Conservation (phyloP, 257 asterid genomes). For the Nemophila menziesii region DNA sequence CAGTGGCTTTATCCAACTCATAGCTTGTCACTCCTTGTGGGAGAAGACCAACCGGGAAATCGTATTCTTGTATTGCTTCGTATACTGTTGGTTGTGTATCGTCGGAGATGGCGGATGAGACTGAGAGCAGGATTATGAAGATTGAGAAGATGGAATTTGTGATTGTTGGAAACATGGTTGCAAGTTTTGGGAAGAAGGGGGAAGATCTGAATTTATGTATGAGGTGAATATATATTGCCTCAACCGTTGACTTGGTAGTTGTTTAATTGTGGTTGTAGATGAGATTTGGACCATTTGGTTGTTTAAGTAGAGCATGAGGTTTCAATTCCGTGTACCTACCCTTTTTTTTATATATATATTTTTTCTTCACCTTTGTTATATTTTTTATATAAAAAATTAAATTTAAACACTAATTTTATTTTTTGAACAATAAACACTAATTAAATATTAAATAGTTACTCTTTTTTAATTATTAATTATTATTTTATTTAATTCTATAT, state of each 20-base stretch:
- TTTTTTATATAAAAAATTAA: no score
- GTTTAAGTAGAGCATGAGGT: no score
- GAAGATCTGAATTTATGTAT: not conserved
- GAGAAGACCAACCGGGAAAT: constrained; percentile 62
- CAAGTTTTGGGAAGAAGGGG: not conserved
- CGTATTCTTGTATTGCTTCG: constrained; percentile 39
- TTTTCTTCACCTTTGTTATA: no score
- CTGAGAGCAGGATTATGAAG: constrained; percentile 14
- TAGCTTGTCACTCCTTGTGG: constrained; percentile 63
- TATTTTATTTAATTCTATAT: no score
- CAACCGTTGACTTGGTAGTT: no score
- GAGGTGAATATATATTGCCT: not conserved
- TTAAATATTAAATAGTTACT: no score
- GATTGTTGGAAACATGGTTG: constrained; percentile 19
- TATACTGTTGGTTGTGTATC: constrained; percentile 29
- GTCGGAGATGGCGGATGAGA: constrained; percentile 11
- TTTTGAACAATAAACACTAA: no score
- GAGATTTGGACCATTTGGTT: no score
- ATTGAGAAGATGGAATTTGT: constrained; percentile 7
- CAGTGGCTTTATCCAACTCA: constrained; percentile 53
- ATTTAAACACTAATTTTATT: no score
- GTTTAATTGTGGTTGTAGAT: not conserved
- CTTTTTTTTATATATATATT: no score
- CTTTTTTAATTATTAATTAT: no score
- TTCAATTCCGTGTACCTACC: no score